These are phyloP conservation scores for Schizosaccharomyces japonicus DNA, from an alignment of 805 yeast species.

Conservation along the genomic window DNA sequence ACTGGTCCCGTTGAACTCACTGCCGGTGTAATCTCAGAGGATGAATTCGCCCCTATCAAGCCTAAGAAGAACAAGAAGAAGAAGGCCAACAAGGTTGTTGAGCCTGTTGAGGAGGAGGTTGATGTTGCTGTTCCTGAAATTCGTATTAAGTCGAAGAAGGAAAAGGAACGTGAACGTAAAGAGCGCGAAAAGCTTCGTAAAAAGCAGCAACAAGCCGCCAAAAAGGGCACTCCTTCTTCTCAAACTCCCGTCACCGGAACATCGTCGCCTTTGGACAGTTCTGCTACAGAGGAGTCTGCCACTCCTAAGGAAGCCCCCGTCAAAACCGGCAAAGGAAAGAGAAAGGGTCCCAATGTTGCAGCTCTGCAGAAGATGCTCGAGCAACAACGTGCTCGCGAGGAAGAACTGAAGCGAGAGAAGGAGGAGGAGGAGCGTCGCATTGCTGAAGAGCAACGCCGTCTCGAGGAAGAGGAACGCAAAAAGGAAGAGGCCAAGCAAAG, in stretches of 20 bases:
- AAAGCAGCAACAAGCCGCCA: slow-evolving; percentile 56
- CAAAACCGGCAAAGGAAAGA: slow-evolving; percentile 32
- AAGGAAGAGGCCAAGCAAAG: slow-evolving; percentile 20
- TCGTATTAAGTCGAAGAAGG: slow-evolving; percentile 44
- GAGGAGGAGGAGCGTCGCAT: slow-evolving; percentile 34
- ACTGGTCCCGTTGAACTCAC: not conserved
- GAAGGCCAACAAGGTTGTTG: slow-evolving; percentile 5
- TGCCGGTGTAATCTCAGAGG: not conserved
- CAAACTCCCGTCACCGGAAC: slow-evolving; percentile 7
- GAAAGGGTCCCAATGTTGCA: slow-evolving; percentile 74
- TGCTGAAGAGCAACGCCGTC: slow-evolving; percentile 29
- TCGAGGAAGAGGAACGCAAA: slow-evolving; percentile 18
- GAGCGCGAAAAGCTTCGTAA: slow-evolving; percentile 49
- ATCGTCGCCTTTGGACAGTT: slow-evolving; percentile 18
- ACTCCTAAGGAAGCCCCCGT: slow-evolving; percentile 19
- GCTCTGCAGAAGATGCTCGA: slow-evolving; percentile 78
- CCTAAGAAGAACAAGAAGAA: slow-evolving; percentile 1
- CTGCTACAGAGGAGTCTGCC: slow-evolving; percentile 16
- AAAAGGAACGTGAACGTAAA: slow-evolving; percentile 77
- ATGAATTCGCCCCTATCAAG: not conserved
- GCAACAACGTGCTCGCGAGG: slow-evolving; percentile 66
- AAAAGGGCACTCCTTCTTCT: slow-evolving; percentile 26
- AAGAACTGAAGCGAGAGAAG: slow-evolving; percentile 45
- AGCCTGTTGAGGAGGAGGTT: slow-evolving; percentile 12
- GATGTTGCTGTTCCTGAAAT: slow-evolving; percentile 14